Conservation (phyloP, 1,139 yeast genomes). For the Waltiozyma sp. region DNA sequence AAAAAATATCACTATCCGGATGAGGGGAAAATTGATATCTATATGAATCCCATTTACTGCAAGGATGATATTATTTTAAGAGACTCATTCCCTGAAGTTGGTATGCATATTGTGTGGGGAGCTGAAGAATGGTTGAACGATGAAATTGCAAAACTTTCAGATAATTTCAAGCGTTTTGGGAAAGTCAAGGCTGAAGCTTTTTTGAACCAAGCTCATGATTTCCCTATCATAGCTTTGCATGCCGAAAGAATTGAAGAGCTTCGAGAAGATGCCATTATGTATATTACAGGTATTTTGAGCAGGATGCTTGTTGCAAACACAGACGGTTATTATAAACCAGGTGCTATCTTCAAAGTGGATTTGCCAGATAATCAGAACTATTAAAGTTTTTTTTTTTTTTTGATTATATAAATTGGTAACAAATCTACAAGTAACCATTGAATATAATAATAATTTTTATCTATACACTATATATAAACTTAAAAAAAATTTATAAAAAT, state of each 20-base stretch:
- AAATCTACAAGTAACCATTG: too few species aligned
- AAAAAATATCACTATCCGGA: constrained; percentile 7
- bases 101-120: constrained; percentile 29
- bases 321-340: constrained; percentile 1
- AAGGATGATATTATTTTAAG: constrained; percentile 24
- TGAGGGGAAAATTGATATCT: constrained; percentile 15
- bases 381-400: too few species aligned
- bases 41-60: constrained; percentile 21
- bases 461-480: too few species aligned
- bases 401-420: too few species aligned
- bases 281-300: constrained; percentile 3
- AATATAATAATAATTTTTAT: too few species aligned
- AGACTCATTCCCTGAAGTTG: constrained; percentile 27
- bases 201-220: constrained; percentile 1
- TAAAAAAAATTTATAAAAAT: too few species aligned
- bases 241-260: constrained; percentile 4
- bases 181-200: constrained; percentile 1
- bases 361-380: constrained; percentile 1
- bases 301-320: constrained; percentile 5
- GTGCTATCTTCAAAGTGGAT: constrained; percentile 3
- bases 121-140: constrained; percentile 25
- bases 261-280: constrained; percentile 4
- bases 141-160: constrained; percentile 25
- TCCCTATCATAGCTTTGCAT: constrained; percentile 3
- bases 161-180: constrained; percentile 1